Conservation (phyloP, 192 early-diverging fungal genomes). For the Dissophora globulifera region DNA sequence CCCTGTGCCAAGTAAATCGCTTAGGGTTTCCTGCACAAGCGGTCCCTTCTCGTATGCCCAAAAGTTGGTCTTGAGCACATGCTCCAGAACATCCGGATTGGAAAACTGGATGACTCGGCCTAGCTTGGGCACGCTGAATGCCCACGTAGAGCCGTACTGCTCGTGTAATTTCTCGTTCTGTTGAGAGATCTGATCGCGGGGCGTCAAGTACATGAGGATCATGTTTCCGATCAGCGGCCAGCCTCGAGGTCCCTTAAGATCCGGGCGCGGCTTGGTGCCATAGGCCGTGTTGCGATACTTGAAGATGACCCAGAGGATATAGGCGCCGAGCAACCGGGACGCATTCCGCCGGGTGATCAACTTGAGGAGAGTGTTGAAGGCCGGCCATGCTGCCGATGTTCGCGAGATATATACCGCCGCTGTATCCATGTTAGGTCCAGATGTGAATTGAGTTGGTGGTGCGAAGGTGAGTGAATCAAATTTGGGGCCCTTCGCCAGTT, state of each 20-base stretch:
- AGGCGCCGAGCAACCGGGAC: conserved; percentile 22
- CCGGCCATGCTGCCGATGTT: conserved; percentile 9
- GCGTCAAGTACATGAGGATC: not conserved
- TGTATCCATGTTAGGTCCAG: conserved; percentile 35
- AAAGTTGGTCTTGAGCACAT: conserved; percentile 49
- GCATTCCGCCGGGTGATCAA: conserved; percentile 19
- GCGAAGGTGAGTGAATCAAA: no score
- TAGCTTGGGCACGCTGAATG: conserved; percentile 8
- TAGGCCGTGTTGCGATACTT: conserved; percentile 33
- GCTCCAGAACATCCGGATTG: conserved; percentile 27
- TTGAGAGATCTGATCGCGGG: conserved; percentile 8
- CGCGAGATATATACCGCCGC: conserved; percentile 10
- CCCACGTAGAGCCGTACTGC: conserved; percentile 27
- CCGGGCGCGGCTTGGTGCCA: conserved; percentile 31
- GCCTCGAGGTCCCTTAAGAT: conserved; percentile 33
- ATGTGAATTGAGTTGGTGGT: no score
- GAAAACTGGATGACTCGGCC: conserved; percentile 33
- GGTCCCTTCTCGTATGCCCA: conserved; percentile 33
- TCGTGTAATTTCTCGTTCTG: conserved; percentile 20
- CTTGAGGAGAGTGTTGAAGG: conserved; percentile 14
- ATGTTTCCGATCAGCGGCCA: conserved; percentile 47
- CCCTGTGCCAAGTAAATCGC: conserved; percentile 36
- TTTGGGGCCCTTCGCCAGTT: no score
- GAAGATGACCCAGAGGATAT: conserved; percentile 26
- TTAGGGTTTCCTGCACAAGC: not conserved